Evolutionary conservation across 2,329 filamentous ascomycete genomes (phyloP), one percentile per base, ranked within the genome.

Genomic region (Cercospora brassicicola): DNA sequence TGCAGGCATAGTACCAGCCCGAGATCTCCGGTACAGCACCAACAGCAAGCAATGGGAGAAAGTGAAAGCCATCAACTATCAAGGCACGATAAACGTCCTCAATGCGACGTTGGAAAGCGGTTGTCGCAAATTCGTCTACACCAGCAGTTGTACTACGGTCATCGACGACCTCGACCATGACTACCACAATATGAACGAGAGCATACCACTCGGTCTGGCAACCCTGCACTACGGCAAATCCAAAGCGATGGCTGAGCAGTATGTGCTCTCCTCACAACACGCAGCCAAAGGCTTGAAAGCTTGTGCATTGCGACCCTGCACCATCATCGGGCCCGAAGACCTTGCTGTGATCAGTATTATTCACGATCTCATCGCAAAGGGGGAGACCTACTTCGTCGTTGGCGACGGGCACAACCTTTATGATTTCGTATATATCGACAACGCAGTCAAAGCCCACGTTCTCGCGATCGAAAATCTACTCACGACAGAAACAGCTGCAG

Each of bases 281-380:
- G 61, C 64, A 20, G 68, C 69, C 65, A 82, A 73, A 20, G 76
- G 75, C 0, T 65, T 78, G 28, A 63, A 67, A n/a, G 72, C 84
- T 62, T 87, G 87, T 76, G 85, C 93, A 31, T 86, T 98, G 71
- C 91, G 95, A 15, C 92, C 94, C 6, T 91, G 93, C 11, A 92
- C 92, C 72, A 96, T 98, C 79, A 92, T 97, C 76, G 94, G 94
- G 75, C 92, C 95, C 77, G 92, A 92, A 74, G 95, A 99, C 82
- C 87, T 88, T 63, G 90, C 93, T 77, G 81, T 90, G 13, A 88
- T 94, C 36, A 87, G 89, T 71, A 88, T 90, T 73, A 86, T 97
- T 70, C 84, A 96, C 75, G 86, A 89, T 70, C 88, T 91, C 74
- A 91, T 90, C 77, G 84, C 85, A 67, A 85, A 87, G 69, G 84